A percentile compares a stretch with the other conserved stretches of the same genome.
phyloP scores from a whole-genome alignment of 345 rosid genomes.

The Lepidium africanum region DNA sequence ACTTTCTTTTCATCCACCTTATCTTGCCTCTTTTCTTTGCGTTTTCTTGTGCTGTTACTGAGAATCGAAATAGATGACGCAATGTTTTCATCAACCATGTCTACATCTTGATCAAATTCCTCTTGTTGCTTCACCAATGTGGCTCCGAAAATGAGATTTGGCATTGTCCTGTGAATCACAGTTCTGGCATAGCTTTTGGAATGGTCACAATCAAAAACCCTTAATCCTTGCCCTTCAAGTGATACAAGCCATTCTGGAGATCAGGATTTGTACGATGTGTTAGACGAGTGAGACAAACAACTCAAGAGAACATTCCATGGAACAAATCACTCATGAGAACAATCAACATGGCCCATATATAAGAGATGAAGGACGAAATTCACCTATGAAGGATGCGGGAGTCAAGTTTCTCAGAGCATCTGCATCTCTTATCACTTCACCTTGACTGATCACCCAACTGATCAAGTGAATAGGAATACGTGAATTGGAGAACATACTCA shows the following conservation, averaged over 20 bases:
- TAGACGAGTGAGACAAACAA: slow-evolving; percentile 8
- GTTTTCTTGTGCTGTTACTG: slow-evolving; percentile 46
- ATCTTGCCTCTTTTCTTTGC: slow-evolving; percentile 41
- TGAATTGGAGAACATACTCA: slow-evolving; percentile 44
- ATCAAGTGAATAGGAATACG: slow-evolving; percentile 39
- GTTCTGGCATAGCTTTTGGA: slow-evolving; percentile 45
- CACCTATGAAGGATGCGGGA: slow-evolving; percentile 57
- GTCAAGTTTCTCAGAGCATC: slow-evolving; percentile 29
- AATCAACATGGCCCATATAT: background rate
- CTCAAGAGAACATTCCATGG: background rate
- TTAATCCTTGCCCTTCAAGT: slow-evolving; percentile 53
- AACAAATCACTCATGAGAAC: background rate
- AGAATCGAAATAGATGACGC: slow-evolving; percentile 5
- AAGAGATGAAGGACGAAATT: slow-evolving; percentile 21
- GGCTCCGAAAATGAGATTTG: slow-evolving; percentile 21
- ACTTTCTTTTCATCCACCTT: slow-evolving; percentile 35
- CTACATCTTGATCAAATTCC: slow-evolving; percentile 18
- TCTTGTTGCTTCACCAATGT: slow-evolving; percentile 11
- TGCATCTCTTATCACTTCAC: slow-evolving; percentile 31
- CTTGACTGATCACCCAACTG: slow-evolving; percentile 47
- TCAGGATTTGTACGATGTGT: slow-evolving; percentile 6
- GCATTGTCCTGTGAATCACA: slow-evolving; percentile 34
- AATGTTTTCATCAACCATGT: slow-evolving; percentile 26
- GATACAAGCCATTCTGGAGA: slow-evolving; percentile 58
- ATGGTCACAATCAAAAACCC: slow-evolving; percentile 42